phyloP scores from a whole-genome alignment of 208 protist genomes.

The Leishmania lainsoni region DNA sequence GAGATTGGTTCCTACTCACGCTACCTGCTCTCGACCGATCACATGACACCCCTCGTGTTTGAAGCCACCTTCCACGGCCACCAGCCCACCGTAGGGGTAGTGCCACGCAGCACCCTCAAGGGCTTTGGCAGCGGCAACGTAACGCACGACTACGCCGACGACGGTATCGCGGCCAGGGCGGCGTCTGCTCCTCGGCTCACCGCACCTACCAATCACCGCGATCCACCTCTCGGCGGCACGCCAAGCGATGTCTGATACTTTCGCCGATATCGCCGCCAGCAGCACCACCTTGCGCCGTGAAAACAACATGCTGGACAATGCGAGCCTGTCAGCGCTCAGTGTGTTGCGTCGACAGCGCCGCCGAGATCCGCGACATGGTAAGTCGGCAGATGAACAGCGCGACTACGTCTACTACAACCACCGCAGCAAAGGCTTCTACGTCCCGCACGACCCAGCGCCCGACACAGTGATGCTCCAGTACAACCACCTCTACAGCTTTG shows the following conservation, averaged over 20 bases:
- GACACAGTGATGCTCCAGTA: conserved; percentile 69
- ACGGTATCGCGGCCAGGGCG: background rate
- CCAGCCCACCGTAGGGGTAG: conserved; percentile 36
- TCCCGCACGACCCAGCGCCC: conserved; percentile 61
- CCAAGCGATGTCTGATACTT: conserved; percentile 7
- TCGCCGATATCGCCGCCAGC: conserved; percentile 21
- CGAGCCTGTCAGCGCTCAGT: conserved; percentile 48
- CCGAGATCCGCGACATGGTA: conserved; percentile 46
- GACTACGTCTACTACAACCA: conserved; percentile 89
- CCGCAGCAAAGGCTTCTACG: conserved; percentile 82
- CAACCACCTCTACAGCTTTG: conserved; percentile 87
- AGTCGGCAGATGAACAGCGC: conserved; percentile 29
- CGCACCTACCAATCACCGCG: background rate
- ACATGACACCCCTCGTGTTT: conserved; percentile 36
- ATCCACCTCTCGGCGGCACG: background rate
- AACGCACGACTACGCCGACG: background rate
- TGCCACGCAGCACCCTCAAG: conserved; percentile 35
- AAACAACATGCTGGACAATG: conserved; percentile 52
- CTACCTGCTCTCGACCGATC: conserved; percentile 54
- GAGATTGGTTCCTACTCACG: conserved; percentile 69
- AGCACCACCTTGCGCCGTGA: conserved; percentile 57
- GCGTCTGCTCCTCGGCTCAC: background rate
- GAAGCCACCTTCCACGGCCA: conserved; percentile 49
- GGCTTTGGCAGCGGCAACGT: background rate
- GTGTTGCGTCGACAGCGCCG: conserved; percentile 43